Evolutionary conservation across 805 yeast species (phyloP).

Genomic region (Lachancea sp.): DNA sequence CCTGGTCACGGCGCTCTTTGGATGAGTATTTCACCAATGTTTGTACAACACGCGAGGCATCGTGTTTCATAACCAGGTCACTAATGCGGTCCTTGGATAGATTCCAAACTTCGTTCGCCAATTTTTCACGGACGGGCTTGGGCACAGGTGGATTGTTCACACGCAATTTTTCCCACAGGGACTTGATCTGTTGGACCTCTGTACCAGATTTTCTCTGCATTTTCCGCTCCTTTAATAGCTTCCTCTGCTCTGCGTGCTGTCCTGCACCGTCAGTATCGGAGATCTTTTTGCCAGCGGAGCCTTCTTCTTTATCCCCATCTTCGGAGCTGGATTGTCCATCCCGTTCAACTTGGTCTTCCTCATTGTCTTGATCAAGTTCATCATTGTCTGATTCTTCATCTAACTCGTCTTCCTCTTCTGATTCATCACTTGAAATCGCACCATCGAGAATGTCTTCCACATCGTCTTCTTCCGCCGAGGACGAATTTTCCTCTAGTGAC

Average conservation of each 20-base stretch:
- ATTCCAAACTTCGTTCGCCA: slow-evolving; percentile 80
- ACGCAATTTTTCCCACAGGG: slow-evolving; percentile 85
- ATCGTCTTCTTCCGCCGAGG: slow-evolving; percentile 5
- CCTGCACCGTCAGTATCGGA: slow-evolving; percentile 48
- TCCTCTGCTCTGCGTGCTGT: slow-evolving; percentile 78
- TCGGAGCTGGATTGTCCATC: slow-evolving; percentile 21
- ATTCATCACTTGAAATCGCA: neutral
- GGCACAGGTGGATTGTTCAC: slow-evolving; percentile 79
- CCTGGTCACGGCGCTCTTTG: slow-evolving; percentile 67
- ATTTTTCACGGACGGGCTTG: slow-evolving; percentile 64
- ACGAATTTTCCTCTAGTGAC: slow-evolving; percentile 18
- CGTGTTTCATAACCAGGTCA: slow-evolving; percentile 90
- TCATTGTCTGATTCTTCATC: slow-evolving; percentile 11
- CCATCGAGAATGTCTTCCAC: neutral
- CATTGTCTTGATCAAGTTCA: slow-evolving; percentile 14
- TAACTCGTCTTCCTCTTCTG: slow-evolving; percentile 5
- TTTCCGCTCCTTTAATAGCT: slow-evolving; percentile 73
- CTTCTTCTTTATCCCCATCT: slow-evolving; percentile 27
- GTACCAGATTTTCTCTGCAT: slow-evolving; percentile 80
- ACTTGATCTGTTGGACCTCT: slow-evolving; percentile 78
- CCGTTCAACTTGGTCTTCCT: slow-evolving; percentile 23
- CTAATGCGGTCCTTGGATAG: slow-evolving; percentile 67
- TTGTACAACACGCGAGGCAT: slow-evolving; percentile 93
- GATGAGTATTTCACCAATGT: slow-evolving; percentile 82
- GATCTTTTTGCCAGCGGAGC: slow-evolving; percentile 27